phyloP scores from a whole-genome alignment of 495 filamentous ascomycete genomes.

The Lasiosphaeriaceae sp. region DNA sequence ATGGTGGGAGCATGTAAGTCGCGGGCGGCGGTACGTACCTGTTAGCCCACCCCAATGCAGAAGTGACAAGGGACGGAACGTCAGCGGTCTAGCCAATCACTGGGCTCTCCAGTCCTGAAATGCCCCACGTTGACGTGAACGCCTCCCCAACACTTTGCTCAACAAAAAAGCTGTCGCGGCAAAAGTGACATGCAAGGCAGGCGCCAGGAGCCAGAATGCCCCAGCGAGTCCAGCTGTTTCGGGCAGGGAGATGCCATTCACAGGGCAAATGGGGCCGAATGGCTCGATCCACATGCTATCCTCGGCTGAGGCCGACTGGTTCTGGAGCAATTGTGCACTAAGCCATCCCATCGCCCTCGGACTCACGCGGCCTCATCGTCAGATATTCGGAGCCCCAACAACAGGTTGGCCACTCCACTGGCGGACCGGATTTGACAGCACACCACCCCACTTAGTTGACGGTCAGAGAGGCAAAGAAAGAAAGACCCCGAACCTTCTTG shows the following conservation, averaged over 20 bases:
- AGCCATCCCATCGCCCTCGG: neutral
- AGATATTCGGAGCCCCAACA: no score
- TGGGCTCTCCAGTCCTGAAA: constrained; percentile 4
- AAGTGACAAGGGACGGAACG: neutral
- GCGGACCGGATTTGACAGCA: no score
- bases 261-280: constrained; percentile 5
- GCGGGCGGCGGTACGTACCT: no score
- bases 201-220: neutral
- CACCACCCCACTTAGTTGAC: no score
- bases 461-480: no score
- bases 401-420: no score
- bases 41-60: no score
- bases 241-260: constrained; percentile 12
- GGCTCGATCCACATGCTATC: constrained; percentile 21
- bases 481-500: no score
- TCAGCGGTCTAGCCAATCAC: no score
- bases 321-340: constrained; percentile 10
- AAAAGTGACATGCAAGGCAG: constrained; percentile 14
- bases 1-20: no score
- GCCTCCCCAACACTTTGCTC: constrained; percentile 34
- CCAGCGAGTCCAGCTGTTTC: neutral
- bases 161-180: constrained; percentile 27
- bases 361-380: neutral
- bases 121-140: constrained; percentile 6
- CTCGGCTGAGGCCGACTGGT: constrained; percentile 17